These are phyloP conservation scores for Leucaena leucocephala DNA, from an alignment of 306 rosid species.

Conservation along the genomic window DNA sequence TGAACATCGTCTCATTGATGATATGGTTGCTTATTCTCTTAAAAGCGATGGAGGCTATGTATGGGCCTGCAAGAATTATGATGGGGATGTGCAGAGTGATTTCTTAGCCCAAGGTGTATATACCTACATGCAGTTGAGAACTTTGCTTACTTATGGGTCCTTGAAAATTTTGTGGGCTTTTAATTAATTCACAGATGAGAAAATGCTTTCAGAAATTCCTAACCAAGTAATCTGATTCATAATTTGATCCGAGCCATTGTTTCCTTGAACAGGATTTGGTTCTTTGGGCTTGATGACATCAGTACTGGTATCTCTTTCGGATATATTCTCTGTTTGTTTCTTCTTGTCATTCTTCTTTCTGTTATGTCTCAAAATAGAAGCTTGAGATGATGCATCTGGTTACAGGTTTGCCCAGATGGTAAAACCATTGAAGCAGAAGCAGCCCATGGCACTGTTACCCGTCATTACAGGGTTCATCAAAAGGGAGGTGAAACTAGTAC, in stretches of 20 bases:
- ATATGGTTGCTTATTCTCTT: constrained; percentile 96
- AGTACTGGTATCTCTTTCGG: constrained; percentile 42
- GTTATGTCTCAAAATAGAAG: constrained; percentile 29
- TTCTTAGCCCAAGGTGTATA: constrained; percentile 91
- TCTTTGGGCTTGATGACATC: constrained; percentile 62
- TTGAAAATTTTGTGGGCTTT: constrained; percentile 31
- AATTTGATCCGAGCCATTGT: constrained; percentile 27
- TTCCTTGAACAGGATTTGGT: constrained; percentile 54
- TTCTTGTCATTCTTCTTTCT: constrained; percentile 13
- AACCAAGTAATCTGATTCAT: neutral
- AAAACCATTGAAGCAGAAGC: constrained; percentile 98
- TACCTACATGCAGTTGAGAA: constrained; percentile 24
- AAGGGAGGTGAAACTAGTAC: constrained; percentile 99
- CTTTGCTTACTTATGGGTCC: constrained; percentile 18
- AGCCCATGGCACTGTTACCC: constrained; percentile 96
- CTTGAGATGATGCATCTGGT: constrained; percentile 28
- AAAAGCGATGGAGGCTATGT: constrained; percentile 99
- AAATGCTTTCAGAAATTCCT: constrained; percentile 24
- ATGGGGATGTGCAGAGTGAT: constrained; percentile 99
- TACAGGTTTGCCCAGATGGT: constrained; percentile 94
- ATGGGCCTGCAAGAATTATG: constrained; percentile 99
- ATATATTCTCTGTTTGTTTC: neutral
- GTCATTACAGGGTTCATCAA: constrained; percentile 92
- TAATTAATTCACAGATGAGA: constrained; percentile 10
- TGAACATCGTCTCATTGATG: constrained; percentile 98